phyloP scores from a whole-genome alignment of 106 monocot species.

The Phalaenopsis equestris region DNA sequence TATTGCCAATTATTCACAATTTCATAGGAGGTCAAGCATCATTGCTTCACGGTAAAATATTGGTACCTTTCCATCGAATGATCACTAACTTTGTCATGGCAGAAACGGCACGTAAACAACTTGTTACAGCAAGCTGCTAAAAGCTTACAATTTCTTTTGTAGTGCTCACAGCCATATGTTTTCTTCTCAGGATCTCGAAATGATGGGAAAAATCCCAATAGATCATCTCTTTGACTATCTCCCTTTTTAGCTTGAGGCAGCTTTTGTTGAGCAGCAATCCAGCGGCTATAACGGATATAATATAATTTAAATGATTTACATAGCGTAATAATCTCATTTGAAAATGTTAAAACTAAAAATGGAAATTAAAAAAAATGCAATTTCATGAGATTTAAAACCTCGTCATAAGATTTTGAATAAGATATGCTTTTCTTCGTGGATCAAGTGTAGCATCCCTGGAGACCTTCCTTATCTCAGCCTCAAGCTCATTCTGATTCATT shows the following conservation, averaged over 20 bases:
- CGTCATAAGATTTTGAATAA: conserved; percentile 98
- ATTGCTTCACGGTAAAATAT: background rate
- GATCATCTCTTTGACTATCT: conserved; percentile 17
- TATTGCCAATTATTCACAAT: background rate
- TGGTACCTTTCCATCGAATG: conserved; percentile 96
- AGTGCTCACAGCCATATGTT: conserved; percentile 92
- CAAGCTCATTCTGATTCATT: conserved; percentile 98
- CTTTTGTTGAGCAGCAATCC: conserved; percentile 99
- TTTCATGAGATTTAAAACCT: conserved; percentile 39
- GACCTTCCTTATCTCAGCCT: conserved; percentile 87
- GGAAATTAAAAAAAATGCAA: conserved; percentile 7
- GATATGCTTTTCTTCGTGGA: conserved; percentile 92
- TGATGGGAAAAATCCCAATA: conserved; percentile 68
- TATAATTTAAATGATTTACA: background rate
- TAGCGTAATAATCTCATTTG: background rate
- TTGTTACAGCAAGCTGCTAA: conserved; percentile 93
- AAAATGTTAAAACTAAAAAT: background rate
- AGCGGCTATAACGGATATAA: conserved; percentile 37
- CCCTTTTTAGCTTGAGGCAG: conserved; percentile 44
- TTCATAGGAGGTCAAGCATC: background rate
- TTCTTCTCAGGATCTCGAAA: conserved; percentile 74
- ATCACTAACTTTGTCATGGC: conserved; percentile 98
- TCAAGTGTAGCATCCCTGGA: conserved; percentile 89
- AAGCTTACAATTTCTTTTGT: conserved; percentile 94
- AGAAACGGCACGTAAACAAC: conserved; percentile 92